A percentile compares a stretch with the other conserved stretches of the same genome.
Evolutionary conservation across 2,329 filamentous ascomycete species (phyloP).

Genomic region (Arachnomyces sp.): DNA sequence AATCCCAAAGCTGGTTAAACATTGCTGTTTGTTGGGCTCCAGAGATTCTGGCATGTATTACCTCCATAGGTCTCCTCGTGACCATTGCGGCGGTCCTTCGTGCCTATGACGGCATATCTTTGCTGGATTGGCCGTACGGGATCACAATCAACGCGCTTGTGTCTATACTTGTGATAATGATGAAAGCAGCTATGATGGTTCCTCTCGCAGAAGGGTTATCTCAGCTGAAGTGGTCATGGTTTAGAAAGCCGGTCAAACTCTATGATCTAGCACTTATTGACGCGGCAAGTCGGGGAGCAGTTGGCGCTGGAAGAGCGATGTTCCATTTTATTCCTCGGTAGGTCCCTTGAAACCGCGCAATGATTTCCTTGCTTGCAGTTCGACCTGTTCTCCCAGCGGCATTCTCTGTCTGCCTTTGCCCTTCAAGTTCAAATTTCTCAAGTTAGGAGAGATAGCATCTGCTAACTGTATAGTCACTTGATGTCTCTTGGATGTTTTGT

Average conservation of each 20-base stretch:
- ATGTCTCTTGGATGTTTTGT: conserved; percentile 23
- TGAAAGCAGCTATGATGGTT: conserved; percentile 25
- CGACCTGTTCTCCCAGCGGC: too few species aligned
- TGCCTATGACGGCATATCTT: too few species aligned
- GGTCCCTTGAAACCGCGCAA: conserved; percentile 5
- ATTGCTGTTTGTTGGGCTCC: too few species aligned
- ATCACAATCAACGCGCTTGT: conserved; percentile 27
- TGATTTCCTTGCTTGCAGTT: background rate
- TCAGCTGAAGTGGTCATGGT: conserved; percentile 32
- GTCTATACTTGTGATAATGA: conserved; percentile 21
- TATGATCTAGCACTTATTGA: conserved; percentile 27
- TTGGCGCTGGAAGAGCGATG: conserved; percentile 23
- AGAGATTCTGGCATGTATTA: too few species aligned
- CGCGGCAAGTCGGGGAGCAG: conserved; percentile 25
- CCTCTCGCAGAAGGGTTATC: conserved; percentile 23
- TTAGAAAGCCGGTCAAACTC: conserved; percentile 18
- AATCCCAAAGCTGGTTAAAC: too few species aligned
- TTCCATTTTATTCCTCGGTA: conserved; percentile 19
- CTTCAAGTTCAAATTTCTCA: too few species aligned
- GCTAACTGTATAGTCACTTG: conserved; percentile 15
- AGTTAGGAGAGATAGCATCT: too few species aligned
- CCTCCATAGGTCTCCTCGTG: too few species aligned
- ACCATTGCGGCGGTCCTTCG: too few species aligned
- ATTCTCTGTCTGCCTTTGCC: too few species aligned
- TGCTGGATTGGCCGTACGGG: conserved; percentile 25